Percentiles rank a stretch among this genome's conserved stretches.
phyloP scores from a whole-genome alignment of 1,284 basidiomycete genomes.

The Leccinum pseudoinsigne region DNA sequence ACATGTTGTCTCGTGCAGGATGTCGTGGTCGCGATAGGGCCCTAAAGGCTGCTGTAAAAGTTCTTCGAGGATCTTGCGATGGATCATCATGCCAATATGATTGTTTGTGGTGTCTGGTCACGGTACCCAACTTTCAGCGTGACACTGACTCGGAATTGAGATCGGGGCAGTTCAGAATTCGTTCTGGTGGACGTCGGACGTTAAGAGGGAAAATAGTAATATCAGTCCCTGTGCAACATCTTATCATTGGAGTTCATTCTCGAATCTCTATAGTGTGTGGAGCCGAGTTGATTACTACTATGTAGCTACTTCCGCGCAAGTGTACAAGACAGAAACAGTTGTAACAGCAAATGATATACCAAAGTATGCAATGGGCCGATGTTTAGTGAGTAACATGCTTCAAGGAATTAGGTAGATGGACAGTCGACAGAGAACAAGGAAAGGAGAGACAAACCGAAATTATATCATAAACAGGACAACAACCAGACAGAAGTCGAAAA shows the following conservation, averaged over 20 bases:
- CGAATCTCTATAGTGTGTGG: not conserved
- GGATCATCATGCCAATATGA: slow-evolving; percentile 23
- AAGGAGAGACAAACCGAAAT: slow-evolving; percentile 22
- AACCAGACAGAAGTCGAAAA: slow-evolving; percentile 20
- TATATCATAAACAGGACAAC: slow-evolving; percentile 31
- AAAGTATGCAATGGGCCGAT: slow-evolving; percentile 33
- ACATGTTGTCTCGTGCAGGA: slow-evolving; percentile 24
- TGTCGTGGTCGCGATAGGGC: slow-evolving; percentile 31
- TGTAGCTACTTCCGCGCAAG: slow-evolving; percentile 13
- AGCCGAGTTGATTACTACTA: not conserved
- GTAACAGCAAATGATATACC: slow-evolving; percentile 32
- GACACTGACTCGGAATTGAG: not conserved
- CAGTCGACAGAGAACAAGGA: slow-evolving; percentile 15
- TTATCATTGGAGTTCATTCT: not conserved
- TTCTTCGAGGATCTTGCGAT: slow-evolving; percentile 20
- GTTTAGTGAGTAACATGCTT: slow-evolving; percentile 25
- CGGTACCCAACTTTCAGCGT: not conserved
- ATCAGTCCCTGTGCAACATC: not conserved
- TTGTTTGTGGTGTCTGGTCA: not conserved
- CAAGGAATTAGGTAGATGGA: slow-evolving; percentile 28
- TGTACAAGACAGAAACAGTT: slow-evolving; percentile 28
- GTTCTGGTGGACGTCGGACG: not conserved
- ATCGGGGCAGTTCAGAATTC: not conserved
- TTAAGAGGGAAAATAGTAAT: not conserved
- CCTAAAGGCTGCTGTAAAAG: slow-evolving; percentile 29